Percentiles rank a stretch among this genome's conserved stretches.
phyloP scores from a whole-genome alignment of 257 asterid species.

The Nicotiana tomentosiformis region DNA sequence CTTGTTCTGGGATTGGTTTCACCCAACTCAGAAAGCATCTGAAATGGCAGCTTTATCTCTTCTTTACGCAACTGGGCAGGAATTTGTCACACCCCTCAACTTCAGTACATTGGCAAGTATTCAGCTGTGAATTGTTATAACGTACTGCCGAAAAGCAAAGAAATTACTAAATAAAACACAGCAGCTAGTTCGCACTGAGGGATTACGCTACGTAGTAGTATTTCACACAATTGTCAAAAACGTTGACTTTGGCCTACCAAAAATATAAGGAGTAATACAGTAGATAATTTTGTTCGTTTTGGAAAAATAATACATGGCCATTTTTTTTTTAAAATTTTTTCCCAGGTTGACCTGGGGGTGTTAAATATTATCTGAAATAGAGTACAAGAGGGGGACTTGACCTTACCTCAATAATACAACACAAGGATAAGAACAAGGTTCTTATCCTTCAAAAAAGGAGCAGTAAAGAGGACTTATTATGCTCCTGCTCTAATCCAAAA shows the following conservation, averaged over 20 bases:
- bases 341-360: too few relatives aligned
- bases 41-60: constrained; percentile 29
- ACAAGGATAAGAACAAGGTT: too few relatives aligned
- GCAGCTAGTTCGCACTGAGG: background rate
- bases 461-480: too few relatives aligned
- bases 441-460: too few relatives aligned
- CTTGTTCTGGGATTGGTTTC: constrained; percentile 54
- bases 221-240: background rate
- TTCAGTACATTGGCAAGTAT: constrained; percentile 17
- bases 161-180: background rate
- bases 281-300: background rate
- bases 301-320: background rate
- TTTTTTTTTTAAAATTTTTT: too few relatives aligned
- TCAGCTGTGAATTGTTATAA: background rate
- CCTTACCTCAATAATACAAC: too few relatives aligned
- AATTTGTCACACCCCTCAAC: constrained; percentile 24
- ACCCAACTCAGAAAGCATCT: constrained; percentile 49
- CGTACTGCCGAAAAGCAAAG: background rate
- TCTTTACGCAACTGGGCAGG: constrained; percentile 6
- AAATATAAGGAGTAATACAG: too few relatives aligned
- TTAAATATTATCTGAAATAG: too few relatives aligned
- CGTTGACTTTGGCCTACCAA: background rate
- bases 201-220: background rate
- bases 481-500: too few relatives aligned
- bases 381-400: too few relatives aligned